Conservation (phyloP, 805 yeast species). For the Metschnikowia santaceciliae region DNA sequence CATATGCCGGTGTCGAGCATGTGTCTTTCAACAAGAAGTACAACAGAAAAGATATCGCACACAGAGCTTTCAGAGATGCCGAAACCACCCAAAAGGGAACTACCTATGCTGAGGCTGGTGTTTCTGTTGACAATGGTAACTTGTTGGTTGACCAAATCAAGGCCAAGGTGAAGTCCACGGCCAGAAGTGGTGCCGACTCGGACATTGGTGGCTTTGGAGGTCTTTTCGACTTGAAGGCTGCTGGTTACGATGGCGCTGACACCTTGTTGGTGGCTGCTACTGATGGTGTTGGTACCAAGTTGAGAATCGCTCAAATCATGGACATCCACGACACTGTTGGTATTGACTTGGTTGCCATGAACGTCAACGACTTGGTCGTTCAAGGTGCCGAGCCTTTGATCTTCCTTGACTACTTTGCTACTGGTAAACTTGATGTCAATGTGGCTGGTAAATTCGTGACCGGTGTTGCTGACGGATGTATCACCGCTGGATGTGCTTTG, state of each 20-base stretch:
- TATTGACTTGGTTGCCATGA: constrained; percentile 98
- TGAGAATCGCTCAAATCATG: constrained; percentile 88
- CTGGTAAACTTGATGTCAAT: constrained; percentile 81
- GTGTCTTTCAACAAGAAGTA: constrained; percentile 73
- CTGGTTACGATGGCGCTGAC: constrained; percentile 78
- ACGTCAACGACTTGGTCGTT: constrained; percentile 93
- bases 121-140: constrained; percentile 95
- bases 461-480: constrained; percentile 97
- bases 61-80: constrained; percentile 78
- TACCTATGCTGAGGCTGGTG: constrained; percentile 96
- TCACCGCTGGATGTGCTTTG: constrained; percentile 90
- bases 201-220: constrained; percentile 99
- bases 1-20: constrained; percentile 78
- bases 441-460: constrained; percentile 84
- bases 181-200: constrained; percentile 94
- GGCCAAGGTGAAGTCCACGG: constrained; percentile 84
- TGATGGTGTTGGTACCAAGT: constrained; percentile 98
- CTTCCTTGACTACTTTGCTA: constrained; percentile 94
- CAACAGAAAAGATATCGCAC: constrained; percentile 91
- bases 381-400: constrained; percentile 98
- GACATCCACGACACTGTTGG: constrained; percentile 96
- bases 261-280: constrained; percentile 95
- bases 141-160: constrained; percentile 85
- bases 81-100: constrained; percentile 36
- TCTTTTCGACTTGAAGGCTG: constrained; percentile 80